Base-by-base conservation (phyloP, 192 early-diverging fungal genomes). In the Coemansia sp. region DNA sequence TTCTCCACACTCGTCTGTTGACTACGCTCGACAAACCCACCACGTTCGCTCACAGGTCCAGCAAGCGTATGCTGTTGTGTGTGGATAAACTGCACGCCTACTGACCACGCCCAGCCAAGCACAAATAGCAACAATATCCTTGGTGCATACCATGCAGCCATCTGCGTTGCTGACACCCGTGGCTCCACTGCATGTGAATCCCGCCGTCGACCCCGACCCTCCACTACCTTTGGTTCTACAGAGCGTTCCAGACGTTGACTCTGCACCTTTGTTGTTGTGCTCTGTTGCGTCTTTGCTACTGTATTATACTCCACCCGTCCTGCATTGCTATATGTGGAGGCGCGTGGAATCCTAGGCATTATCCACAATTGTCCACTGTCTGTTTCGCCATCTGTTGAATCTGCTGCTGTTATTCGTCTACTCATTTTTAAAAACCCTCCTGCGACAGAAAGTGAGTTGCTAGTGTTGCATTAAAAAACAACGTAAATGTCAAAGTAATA, bases 321-420 rank as follows among this genome's bases (percentile, higher is more conserved):
- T 20, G 51, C 32, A 10, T 31, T 14, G 25, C 14, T 33, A 8
- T 27, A 63, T 27, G 39, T 65, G 54, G 31, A 60, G 30, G 61
- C 54, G 5, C 68, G 77, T 5, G 77, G 64, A 6, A 72, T 21
- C 46, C 72, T 75, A 19, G 78, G 78, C 61, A 74, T 54, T 64
- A 81, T 75, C 78, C 78, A 81, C 60, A 81, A 64, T 67, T 81
- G 70, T 14, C 66, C 71, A 63, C 71, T 67, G 53, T 81, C 74
- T 4, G 39, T 46, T 14, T 72, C 76, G 27, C 59, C 57, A 21
- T 58, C 63, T 57, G 51, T 71, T 42, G 64, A 67, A 10, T 53
- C 65, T n/a, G 42, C 22, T 14, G 42, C 25, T 19, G 20, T 51
- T 54, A 29, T 46, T 46, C 39, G 39, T 17, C 39, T 14, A 46